Base-by-base conservation (phyloP, 2,329 filamentous ascomycete genomes). In the Xylogone sp. region DNA sequence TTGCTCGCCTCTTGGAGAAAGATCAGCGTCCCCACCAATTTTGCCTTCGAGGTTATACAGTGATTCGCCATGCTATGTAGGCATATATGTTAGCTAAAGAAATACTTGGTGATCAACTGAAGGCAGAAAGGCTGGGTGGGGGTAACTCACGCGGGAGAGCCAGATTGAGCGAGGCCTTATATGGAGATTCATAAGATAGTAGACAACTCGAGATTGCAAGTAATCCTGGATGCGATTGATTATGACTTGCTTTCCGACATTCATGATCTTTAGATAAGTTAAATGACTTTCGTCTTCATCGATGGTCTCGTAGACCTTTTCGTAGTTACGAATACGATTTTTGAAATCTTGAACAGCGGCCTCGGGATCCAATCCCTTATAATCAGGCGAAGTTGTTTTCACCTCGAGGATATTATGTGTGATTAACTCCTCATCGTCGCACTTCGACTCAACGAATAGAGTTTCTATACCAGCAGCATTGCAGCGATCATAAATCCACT, bases 171-270 rank as follows among this genome's bases (percentile, higher is more conserved):
- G 84, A 18, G 93, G 93, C 58, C 93, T 93, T 69, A 99, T 99
- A 72, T 99, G 94, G 39, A 99, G 78, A 68, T 97, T 99, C 86
- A 97, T 97, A 53, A 97, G 83, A 68, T 97, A 99, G 72, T 99
- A 99, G 44, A 99, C 93, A 43, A 99, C 86, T 52, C 94, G 86
- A 69, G 90, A 96, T 69, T 97, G 94, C 22, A 99, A 78, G 66
- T 99, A 99, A 71, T 99, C 94, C 67, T 91, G 87, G 65, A 99
- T 96, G 66, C 88, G 86, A 73, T 97, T 99, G 80, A 99, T 97
- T 65, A 97, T 94, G 66, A 97, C 92, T 65, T 96, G 90, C 60
- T 90, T 90, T 53, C 94, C 92, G 12, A 97, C 90, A 65, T 99
- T 87, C 78, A 97, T 95, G 66, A 99, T 87, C 73, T 99, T 97